These are phyloP conservation scores for Trifolium subterraneum DNA, from an alignment of 306 rosid genomes.

Conservation along the genomic window DNA sequence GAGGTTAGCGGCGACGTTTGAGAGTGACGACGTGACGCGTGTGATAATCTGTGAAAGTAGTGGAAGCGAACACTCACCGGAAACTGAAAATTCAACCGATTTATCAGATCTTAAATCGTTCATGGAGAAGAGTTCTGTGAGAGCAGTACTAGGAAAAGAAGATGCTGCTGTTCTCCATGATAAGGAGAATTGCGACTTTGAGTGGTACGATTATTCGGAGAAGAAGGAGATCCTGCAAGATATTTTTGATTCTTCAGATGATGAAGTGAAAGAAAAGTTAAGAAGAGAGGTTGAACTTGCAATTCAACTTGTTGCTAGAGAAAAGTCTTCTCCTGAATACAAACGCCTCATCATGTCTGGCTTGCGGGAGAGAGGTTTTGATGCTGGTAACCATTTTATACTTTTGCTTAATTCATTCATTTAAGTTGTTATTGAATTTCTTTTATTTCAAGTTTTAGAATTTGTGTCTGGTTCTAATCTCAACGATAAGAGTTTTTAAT, in stretches of 20 bases:
- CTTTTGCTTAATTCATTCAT: neutral
- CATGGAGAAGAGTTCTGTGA: conserved; percentile 51
- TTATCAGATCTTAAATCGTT: conserved; percentile 78
- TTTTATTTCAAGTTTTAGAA: too few relatives aligned
- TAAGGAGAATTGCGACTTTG: neutral
- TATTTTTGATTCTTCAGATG: conserved; percentile 31
- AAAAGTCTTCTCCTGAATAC: conserved; percentile 44
- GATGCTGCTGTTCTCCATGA: neutral
- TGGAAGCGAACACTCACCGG: conserved; percentile 87
- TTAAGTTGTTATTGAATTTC: too few relatives aligned
- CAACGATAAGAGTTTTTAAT: too few relatives aligned
- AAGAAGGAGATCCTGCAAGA: conserved; percentile 44
- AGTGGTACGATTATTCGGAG: conserved; percentile 49
- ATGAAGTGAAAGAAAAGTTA: conserved; percentile 46
- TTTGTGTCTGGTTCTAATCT: too few relatives aligned
- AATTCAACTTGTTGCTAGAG: conserved; percentile 21
- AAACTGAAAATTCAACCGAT: conserved; percentile 49
- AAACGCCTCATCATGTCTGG: conserved; percentile 72
- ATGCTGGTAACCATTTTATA: conserved; percentile 63
- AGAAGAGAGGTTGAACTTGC: conserved; percentile 50
- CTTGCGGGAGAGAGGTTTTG: conserved; percentile 74
- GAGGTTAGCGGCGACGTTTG: conserved; percentile 73
- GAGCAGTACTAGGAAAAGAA: neutral
- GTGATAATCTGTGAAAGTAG: conserved; percentile 70
- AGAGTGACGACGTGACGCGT: conserved; percentile 46